Conservation (phyloP, 2,329 filamentous ascomycete species). For the Leptographium wingfieldii region DNA sequence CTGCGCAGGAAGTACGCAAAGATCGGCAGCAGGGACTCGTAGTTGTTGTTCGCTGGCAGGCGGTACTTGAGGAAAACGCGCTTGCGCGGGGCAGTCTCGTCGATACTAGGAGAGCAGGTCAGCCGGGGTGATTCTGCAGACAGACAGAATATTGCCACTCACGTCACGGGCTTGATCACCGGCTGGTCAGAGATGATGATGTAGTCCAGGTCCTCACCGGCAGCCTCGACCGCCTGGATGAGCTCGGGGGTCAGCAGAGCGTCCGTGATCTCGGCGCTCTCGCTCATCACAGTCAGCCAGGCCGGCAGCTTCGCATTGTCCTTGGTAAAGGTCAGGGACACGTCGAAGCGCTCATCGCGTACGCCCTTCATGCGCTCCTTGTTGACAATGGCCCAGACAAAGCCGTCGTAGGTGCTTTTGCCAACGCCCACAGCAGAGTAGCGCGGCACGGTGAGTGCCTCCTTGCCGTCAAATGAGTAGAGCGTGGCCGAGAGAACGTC, state of each 20-base stretch:
- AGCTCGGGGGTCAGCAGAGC: conserved; percentile 78
- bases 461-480: conserved; percentile 88
- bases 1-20: conserved; percentile 74
- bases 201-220: conserved; percentile 73
- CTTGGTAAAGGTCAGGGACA: conserved; percentile 86
- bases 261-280: conserved; percentile 90
- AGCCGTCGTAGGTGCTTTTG: conserved; percentile 70
- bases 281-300: conserved; percentile 92
- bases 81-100: conserved; percentile 77
- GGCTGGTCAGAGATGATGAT: conserved; percentile 86
- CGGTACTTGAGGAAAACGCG: conserved; percentile 70
- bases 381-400: conserved; percentile 91
- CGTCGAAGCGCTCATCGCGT: conserved; percentile 85
- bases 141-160: conserved; percentile 22
- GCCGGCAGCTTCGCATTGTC: conserved; percentile 78
- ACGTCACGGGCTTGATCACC: conserved; percentile 74
- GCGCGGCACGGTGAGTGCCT: conserved; percentile 61
- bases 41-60: conserved; percentile 50
- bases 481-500: conserved; percentile 67
- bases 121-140: neutral
- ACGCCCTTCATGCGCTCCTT: conserved; percentile 87
- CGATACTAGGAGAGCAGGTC: conserved; percentile 41
- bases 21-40: conserved; percentile 55
- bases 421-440: conserved; percentile 14
- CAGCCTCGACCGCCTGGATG: conserved; percentile 61